phyloP scores from a whole-genome alignment of 176 grass and related monocot species.

The Bolboschoenus planiculmis region DNA sequence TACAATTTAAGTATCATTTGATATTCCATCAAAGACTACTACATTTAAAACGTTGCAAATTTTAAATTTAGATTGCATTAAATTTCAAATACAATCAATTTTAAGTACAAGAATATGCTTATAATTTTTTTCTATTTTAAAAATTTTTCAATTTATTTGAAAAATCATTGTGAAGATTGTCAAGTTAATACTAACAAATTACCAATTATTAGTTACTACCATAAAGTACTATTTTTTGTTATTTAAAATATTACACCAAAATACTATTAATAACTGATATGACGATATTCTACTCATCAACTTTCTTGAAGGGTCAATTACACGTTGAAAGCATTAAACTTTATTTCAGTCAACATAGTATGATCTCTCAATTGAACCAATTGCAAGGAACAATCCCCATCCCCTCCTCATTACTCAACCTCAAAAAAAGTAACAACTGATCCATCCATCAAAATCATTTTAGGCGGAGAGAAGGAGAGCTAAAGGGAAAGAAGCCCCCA shows the following conservation, averaged over 20 bases:
- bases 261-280: neutral
- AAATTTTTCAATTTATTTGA: too few species aligned
- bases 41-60: too few species aligned
- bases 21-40: too few species aligned
- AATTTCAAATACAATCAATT: too few species aligned
- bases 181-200: too few species aligned
- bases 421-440: neutral
- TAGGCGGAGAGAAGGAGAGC: neutral
- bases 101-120: too few species aligned
- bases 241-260: neutral
- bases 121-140: too few species aligned
- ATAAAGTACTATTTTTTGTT: neutral
- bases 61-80: too few species aligned
- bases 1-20: too few species aligned
- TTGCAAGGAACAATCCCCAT: neutral
- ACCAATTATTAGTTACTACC: neutral
- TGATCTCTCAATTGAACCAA: neutral
- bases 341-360: neutral
- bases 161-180: too few species aligned
- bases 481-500: neutral
- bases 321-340: neutral
- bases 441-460: constrained; percentile 1
- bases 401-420: neutral
- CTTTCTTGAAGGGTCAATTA: neutral
- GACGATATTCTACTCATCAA: neutral